Conservation (phyloP, 257 asterid species). For the Pogostemon cablin region DNA sequence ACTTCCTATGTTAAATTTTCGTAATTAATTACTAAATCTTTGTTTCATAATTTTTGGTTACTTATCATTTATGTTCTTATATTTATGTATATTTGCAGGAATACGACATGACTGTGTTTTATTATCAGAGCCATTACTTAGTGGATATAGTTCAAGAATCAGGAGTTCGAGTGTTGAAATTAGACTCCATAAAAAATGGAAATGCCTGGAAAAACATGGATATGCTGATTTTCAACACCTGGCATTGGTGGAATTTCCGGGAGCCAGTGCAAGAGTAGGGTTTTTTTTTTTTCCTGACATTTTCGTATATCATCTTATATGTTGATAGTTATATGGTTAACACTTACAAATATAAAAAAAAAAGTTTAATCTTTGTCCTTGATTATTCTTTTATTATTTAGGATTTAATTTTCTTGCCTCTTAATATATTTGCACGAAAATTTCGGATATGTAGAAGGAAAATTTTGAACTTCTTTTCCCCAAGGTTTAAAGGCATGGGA, state of each 20-base stretch:
- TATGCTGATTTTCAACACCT: conserved; percentile 54
- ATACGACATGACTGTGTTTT: conserved; percentile 27
- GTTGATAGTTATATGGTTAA: too few species aligned
- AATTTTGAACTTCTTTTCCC: too few species aligned
- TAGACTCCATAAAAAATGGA: conserved; percentile 50
- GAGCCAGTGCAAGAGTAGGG: conserved; percentile 39
- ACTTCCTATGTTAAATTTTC: conserved; percentile 40
- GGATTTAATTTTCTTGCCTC: too few species aligned
- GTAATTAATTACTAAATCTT: neutral
- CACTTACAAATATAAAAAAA: too few species aligned
- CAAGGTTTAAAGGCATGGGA: too few species aligned
- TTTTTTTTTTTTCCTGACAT: neutral
- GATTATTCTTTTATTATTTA: too few species aligned
- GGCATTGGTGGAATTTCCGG: conserved; percentile 72
- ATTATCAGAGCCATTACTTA: conserved; percentile 41
- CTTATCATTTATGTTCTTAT: too few species aligned
- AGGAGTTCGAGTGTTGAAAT: conserved; percentile 43
- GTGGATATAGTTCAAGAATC: conserved; percentile 43
- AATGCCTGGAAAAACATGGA: conserved; percentile 59
- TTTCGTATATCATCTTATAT: too few species aligned
- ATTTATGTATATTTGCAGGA: conserved; percentile 26
- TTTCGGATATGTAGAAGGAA: too few species aligned
- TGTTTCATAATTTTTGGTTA: neutral
- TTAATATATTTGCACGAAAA: too few species aligned
- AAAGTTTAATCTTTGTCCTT: too few species aligned